Percentiles rank a stretch among this genome's conserved stretches.
Conservation (phyloP, 768 basidiomycete genomes). For the Lyophyllum decastes region DNA sequence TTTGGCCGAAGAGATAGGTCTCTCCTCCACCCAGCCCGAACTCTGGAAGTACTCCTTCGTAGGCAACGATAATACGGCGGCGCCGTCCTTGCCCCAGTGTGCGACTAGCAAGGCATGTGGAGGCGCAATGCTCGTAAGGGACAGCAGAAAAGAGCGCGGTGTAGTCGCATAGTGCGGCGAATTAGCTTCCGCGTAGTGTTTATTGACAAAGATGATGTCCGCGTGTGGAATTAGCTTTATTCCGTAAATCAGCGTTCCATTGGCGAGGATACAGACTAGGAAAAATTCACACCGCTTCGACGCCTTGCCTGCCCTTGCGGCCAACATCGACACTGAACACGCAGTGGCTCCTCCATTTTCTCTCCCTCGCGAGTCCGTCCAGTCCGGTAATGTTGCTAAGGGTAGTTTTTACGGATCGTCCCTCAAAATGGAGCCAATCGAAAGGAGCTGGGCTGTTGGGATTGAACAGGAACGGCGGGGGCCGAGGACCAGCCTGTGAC, state of each 20-base stretch:
- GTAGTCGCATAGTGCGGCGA: slow-evolving; percentile 60
- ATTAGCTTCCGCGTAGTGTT: slow-evolving; percentile 66
- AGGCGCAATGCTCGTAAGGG: slow-evolving; percentile 64
- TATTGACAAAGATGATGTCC: slow-evolving; percentile 80
- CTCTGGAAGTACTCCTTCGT: slow-evolving; percentile 87
- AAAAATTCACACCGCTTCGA: slow-evolving; percentile 68
- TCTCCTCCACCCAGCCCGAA: slow-evolving; percentile 75
- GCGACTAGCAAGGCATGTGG: slow-evolving; percentile 81
- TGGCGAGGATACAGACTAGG: slow-evolving; percentile 2
- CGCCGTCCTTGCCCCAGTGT: slow-evolving; percentile 79
- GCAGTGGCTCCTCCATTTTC: slow-evolving; percentile 81
- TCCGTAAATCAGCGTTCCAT: slow-evolving; percentile 10
- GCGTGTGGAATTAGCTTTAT: slow-evolving; percentile 72
- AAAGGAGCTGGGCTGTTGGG: slow-evolving; percentile 74
- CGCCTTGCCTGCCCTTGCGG: slow-evolving; percentile 70
- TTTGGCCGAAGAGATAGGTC: slow-evolving; percentile 23
- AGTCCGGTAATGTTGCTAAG: slow-evolving; percentile 76
- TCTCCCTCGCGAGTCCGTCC: slow-evolving; percentile 80
- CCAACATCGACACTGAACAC: slow-evolving; percentile 83
- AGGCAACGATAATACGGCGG: slow-evolving; percentile 78
- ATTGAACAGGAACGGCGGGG: slow-evolving; percentile 35
- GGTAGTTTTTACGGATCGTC: slow-evolving; percentile 77
- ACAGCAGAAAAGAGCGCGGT: slow-evolving; percentile 77
- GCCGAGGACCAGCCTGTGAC: slow-evolving; percentile 29
- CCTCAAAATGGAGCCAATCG: slow-evolving; percentile 88